Base-by-base conservation (phyloP, 1,284 basidiomycete genomes). In the Sutorius eximius region DNA sequence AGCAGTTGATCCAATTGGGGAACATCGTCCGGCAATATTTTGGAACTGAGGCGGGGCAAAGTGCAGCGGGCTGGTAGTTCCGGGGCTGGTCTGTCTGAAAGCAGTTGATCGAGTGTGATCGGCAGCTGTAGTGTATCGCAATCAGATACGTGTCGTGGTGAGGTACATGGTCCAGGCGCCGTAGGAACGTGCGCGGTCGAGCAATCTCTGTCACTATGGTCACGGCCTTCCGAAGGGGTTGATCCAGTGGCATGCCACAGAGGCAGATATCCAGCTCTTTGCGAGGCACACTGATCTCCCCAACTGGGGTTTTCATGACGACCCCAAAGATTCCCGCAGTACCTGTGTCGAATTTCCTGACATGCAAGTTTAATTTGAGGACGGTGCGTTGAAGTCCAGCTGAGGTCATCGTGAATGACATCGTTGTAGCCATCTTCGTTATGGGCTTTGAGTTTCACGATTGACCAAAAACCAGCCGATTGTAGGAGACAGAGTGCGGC, bases 401-500 rank as follows among this genome's bases (percentile, higher is more conserved):
- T 24, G 22, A 24, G 22, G 22, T 24, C 22, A 24, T 24, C 22
- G 22, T 24, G 22, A 24, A 24, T 24, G 5, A 24, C 22, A 5
- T 24, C 22, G 22, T 24, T 24, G 22, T 24, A 24, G 22, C 22
- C 22, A 24, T 24, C 22, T 24, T 24, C 22, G 22, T 24, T 24
- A 24, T 24, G 22, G 22, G 15, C 34, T 41, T 52, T 55, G 7
- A 76, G 62, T 8, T 56, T 55, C 57, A 73, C 69, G 51, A 79
- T 76, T 0, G 80, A 77, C 4, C 58, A 61, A 36, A 65, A 75
- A 4, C 58, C 52, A 5, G 75, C 68, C 4, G 74, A 75, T 2
- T 53, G 55, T 12, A 80, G 59, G 38, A 73, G 66, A 27, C 57
- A 52, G 13, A 80, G 59, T 8, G 78, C 78, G 51, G 78, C 72